Evolutionary conservation across 768 basidiomycete species (phyloP), one percentile per base, ranked within the genome.

Genomic region (Kwoniella mangroviensis): DNA sequence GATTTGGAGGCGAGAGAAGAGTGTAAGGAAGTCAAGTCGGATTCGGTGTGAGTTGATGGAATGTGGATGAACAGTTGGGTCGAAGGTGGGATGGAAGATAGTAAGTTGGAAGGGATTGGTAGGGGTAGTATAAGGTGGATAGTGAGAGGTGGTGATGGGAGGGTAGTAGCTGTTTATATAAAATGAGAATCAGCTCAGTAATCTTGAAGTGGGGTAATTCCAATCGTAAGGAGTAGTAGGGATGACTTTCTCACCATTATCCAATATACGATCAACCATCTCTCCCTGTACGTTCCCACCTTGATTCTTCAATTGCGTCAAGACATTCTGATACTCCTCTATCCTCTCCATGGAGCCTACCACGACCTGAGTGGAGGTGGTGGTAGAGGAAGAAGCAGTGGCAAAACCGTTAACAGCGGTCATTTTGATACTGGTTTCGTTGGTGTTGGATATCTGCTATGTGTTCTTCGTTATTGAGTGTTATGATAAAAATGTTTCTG

Each of bases 181-280:
- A 54, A 40, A 26, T 26, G 15, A 63, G 26, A 13, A 21, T 10
- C 54, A 22, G 54, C 12, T 13, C 26, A 22, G 5, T 55, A 22
- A 34, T 7, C 54, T 22, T 28, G 22, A 10, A 26, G 12, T 10
- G 57, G 57, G 17, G 10, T 17, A 11, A 26, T n/a, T 3, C 3
- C 12, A 49, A 49, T 3, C 13, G 45, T 49, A 49, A 49, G 24
- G 22, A 54, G 28, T 41, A 11, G 34, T 34, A 7, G 34, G 34
- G 5, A 34, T 34, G 34, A 34, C 34, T 19, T 19, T 73, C 80
- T 78, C 65, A 83, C 82, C 82, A 62, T 75, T 73, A 60, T 83
- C 78, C 53, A 83, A 58, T 1, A 83, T 42, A 34, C 82, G 70
- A 69, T 83, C 82, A 6, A 82, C 77, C 82, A 83, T 83, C 64